Evolutionary conservation across 441 rosid genomes (phyloP).

Genomic region (Aquilaria agallochum): DNA sequence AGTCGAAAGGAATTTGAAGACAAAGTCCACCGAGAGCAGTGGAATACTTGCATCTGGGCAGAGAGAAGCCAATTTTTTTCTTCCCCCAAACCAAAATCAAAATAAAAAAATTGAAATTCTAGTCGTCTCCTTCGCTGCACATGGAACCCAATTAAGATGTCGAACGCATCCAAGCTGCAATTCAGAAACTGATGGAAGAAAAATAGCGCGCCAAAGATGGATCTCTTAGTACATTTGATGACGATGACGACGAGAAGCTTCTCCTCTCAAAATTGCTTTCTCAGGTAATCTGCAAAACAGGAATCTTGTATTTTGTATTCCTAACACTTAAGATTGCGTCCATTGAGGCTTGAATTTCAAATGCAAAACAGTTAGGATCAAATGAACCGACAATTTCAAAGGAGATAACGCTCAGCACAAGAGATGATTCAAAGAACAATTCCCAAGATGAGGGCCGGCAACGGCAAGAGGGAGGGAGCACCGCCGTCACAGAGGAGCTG

Average conservation of each 20-base stretch:
- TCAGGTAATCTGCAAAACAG: constrained; percentile 25
- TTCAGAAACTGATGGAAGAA: constrained; percentile 32
- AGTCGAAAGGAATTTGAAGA: constrained; percentile 73
- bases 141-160: constrained; percentile 27
- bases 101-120: not conserved
- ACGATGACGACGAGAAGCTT: constrained; percentile 27
- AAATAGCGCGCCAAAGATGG: constrained; percentile 10
- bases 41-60: constrained; percentile 64
- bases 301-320: too few species aligned
- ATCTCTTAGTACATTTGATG: constrained; percentile 5
- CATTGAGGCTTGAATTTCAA: too few species aligned
- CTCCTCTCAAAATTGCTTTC: constrained; percentile 41
- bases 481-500: constrained; percentile 39
- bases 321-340: too few species aligned
- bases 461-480: constrained; percentile 28
- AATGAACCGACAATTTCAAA: constrained; percentile 10
- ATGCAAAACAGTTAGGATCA: constrained; percentile 35
- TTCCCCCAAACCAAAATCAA: not conserved
- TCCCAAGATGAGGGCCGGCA: constrained; percentile 37
- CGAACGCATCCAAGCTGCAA: constrained; percentile 30
- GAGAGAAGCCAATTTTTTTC: constrained; percentile 44
- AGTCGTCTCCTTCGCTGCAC: not conserved
- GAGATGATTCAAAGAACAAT: constrained; percentile 17
- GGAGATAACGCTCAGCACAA: constrained; percentile 16
- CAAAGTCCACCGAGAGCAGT: constrained; percentile 54